A percentile compares a stretch with the other conserved stretches of the same genome.
Conservation (phyloP, 345 rosid species). For the Eutrema heterophyllum region DNA sequence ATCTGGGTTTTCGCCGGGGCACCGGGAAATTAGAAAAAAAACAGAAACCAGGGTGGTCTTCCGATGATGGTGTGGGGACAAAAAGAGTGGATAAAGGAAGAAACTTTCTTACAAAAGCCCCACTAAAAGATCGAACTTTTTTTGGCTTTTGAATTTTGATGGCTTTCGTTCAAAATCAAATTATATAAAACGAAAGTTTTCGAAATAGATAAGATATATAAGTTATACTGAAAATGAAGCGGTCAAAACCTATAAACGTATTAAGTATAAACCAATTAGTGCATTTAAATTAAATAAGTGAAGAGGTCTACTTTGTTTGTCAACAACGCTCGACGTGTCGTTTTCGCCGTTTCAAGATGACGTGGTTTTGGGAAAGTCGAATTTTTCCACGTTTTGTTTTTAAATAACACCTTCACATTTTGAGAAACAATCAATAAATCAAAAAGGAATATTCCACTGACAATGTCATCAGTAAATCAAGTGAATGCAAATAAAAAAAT, state of each 20-base stretch:
- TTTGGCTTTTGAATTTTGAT: not conserved
- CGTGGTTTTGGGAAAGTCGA: not conserved
- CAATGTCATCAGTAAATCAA: not conserved
- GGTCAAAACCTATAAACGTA: not conserved
- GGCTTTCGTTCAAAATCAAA: too few relatives aligned
- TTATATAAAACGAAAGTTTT: not conserved
- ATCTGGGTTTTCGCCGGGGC: slow-evolving; percentile 14
- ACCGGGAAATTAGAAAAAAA: not conserved
- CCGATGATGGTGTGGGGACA: not conserved
- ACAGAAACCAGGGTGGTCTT: slow-evolving; percentile 3
- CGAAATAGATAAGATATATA: too few relatives aligned
- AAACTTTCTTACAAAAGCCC: not conserved
- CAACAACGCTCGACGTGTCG: not conserved
- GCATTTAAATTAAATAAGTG: not conserved
- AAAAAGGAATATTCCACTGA: not conserved
- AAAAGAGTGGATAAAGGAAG: not conserved
- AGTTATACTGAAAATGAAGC: too few relatives aligned
- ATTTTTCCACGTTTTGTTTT: not conserved
- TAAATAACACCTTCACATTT: not conserved
- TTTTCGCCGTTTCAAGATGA: slow-evolving; percentile 1
- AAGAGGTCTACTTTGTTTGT: not conserved
- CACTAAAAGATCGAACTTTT: not conserved
- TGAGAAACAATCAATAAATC: not conserved
- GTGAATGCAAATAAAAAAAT: too few relatives aligned
- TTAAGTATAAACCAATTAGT: too few relatives aligned